Evolutionary conservation across 345 rosid species (phyloP).

Genomic region (Erodium maritimum): DNA sequence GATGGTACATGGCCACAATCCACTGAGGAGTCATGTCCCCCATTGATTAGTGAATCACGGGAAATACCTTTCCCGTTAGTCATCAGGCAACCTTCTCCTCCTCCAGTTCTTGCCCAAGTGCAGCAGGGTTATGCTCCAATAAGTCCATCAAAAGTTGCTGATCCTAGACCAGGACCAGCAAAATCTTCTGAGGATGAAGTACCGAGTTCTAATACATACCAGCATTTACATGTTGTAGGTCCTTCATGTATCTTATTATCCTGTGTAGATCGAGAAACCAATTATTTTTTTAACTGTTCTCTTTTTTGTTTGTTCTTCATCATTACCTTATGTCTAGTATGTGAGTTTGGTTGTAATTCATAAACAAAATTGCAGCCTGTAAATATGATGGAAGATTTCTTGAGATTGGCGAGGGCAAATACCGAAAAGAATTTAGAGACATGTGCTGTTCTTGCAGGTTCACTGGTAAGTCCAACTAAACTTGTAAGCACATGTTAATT

Average conservation of each 20-base stretch:
- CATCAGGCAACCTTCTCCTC: constrained; percentile 77
- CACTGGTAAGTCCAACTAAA: constrained; percentile 44
- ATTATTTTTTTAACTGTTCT: neutral
- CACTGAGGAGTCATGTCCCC: constrained; percentile 33
- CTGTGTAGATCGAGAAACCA: neutral
- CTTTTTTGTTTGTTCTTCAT: neutral
- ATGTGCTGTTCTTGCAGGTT: constrained; percentile 91
- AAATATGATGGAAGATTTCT: constrained; percentile 74
- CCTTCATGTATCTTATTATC: constrained; percentile 2
- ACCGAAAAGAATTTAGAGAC: constrained; percentile 83
- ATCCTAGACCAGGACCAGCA: constrained; percentile 98
- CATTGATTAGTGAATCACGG: constrained; percentile 36
- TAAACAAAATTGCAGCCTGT: constrained; percentile 46
- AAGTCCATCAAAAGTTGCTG: constrained; percentile 89
- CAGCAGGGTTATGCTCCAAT: constrained; percentile 52
- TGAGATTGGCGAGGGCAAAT: constrained; percentile 66
- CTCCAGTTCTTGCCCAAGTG: constrained; percentile 88
- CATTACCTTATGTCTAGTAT: neutral
- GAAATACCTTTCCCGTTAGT: constrained; percentile 80
- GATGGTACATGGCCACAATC: constrained; percentile 76
- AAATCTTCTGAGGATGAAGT: constrained; percentile 40
- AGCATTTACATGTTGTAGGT: constrained; percentile 82
- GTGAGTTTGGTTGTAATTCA: neutral
- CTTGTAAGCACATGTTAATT: neutral
- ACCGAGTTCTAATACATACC: constrained; percentile 43